phyloP scores from a whole-genome alignment of 495 filamentous ascomycete genomes.

The Penicillium cosmopolitanum region DNA sequence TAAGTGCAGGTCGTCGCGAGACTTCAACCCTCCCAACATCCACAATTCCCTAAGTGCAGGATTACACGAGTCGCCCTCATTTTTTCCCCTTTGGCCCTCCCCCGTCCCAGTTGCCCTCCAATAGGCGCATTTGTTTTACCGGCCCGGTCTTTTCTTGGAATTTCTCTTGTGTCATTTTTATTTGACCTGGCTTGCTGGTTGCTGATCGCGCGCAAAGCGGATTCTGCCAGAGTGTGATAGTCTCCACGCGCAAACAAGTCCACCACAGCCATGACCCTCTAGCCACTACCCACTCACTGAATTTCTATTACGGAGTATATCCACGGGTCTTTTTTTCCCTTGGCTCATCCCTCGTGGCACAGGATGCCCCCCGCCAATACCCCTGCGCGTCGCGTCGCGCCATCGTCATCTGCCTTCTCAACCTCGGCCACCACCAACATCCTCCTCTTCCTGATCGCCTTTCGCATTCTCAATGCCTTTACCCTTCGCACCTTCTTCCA shows the following conservation, averaged over 20 bases:
- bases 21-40: slow-evolving; percentile 24
- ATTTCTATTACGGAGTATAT: background rate
- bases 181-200: background rate
- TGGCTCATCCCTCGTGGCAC: background rate
- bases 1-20: slow-evolving; percentile 67
- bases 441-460: slow-evolving; percentile 66
- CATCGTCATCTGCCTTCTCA: background rate
- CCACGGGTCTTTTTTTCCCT: background rate
- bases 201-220: too few relatives aligned
- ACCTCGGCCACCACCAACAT: slow-evolving; percentile 33
- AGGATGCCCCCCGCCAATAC: slow-evolving; percentile 20
- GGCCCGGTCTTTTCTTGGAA: slow-evolving; percentile 7
- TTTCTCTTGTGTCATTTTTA: background rate
- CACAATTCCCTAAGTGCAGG: slow-evolving; percentile 44
- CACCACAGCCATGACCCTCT: background rate
- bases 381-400: slow-evolving; percentile 31
- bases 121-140: slow-evolving; percentile 8
- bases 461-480: slow-evolving; percentile 87
- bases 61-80: slow-evolving; percentile 27
- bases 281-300: background rate
- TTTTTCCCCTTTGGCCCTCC: background rate
- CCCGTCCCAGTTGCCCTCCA: slow-evolving; percentile 10
- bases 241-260: background rate
- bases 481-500: slow-evolving; percentile 94
- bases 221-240: background rate